Conservation (phyloP, 2,329 filamentous ascomycete genomes). For the Pezicula carpinea region DNA sequence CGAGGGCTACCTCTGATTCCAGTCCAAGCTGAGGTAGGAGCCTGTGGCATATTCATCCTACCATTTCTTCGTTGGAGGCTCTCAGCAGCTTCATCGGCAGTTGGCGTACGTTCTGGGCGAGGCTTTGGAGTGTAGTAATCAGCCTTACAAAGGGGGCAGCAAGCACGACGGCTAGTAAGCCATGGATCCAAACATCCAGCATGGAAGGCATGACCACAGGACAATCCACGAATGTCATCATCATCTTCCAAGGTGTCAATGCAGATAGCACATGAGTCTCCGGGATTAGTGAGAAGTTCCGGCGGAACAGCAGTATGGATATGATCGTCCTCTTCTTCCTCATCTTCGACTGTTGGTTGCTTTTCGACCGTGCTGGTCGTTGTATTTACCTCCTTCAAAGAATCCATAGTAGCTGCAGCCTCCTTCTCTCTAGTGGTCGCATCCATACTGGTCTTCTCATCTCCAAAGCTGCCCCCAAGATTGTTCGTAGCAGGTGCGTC, state of each 20-base stretch:
- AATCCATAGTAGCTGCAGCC: conserved; percentile 17
- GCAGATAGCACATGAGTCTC: conserved; percentile 94
- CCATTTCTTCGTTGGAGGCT: conserved; percentile 16
- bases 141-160: conserved; percentile 95
- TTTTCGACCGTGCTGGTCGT: conserved; percentile 31
- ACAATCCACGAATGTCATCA: conserved; percentile 88
- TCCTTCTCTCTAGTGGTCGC: conserved; percentile 15
- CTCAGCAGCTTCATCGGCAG: conserved; percentile 20
- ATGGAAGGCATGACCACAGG: conserved; percentile 98
- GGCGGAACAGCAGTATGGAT: conserved; percentile 79
- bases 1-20: conserved; percentile 21
- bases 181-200: conserved; percentile 93
- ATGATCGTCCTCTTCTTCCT: conserved; percentile 66
- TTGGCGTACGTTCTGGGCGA: conserved; percentile 45
- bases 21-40: conserved; percentile 23
- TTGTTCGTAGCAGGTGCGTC: too few relatives aligned
- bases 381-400: conserved; percentile 23
- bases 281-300: conserved; percentile 74
- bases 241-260: conserved; percentile 92
- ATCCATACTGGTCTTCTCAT: conserved; percentile 16
- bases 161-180: conserved; percentile 89
- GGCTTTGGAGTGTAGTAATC: conserved; percentile 97
- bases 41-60: conserved; percentile 21
- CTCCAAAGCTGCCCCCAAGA: too few relatives aligned
- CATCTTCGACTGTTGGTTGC: conserved; percentile 52